These are phyloP conservation scores for Stephania yunnanensis DNA, from an alignment of 164 flowering plant genomes.

Conservation along the genomic window DNA sequence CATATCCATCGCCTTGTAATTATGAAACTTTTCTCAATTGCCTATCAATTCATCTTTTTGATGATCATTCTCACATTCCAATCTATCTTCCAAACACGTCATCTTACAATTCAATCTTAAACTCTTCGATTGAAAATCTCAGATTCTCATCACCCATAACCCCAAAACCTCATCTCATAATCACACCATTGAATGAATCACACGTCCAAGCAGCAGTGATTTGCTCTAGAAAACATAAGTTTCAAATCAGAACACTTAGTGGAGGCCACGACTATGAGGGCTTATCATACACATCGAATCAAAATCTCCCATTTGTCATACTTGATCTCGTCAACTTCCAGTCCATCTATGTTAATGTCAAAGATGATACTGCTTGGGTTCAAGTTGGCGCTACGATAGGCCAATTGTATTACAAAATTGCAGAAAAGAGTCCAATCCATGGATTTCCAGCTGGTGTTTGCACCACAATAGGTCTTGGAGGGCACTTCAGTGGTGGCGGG, in stretches of 20 bases:
- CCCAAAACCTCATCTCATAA: slow-evolving; percentile 3
- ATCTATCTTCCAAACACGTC: background rate
- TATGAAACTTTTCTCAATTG: background rate
- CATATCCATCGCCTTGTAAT: background rate
- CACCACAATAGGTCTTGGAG: slow-evolving; percentile 39
- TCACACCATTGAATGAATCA: background rate
- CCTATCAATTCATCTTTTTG: slow-evolving; percentile 3
- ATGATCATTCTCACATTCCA: background rate
- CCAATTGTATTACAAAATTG: slow-evolving; percentile 32
- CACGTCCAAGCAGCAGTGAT: slow-evolving; percentile 2
- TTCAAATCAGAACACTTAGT: background rate
- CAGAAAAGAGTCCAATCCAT: slow-evolving; percentile 25
- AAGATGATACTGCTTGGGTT: too few relatives aligned
- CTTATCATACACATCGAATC: too few relatives aligned
- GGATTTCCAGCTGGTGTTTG: slow-evolving; percentile 41
- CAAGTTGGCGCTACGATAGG: slow-evolving; percentile 37
- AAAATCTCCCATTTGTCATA: too few relatives aligned
- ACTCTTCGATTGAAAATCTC: slow-evolving; percentile 2
- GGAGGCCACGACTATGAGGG: too few relatives aligned
- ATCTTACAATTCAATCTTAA: background rate
- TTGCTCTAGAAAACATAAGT: background rate
- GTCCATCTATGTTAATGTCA: too few relatives aligned
- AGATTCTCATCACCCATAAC: slow-evolving; percentile 1
- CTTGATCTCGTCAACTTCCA: too few relatives aligned
- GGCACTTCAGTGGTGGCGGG: too few relatives aligned